Percentiles rank a stretch among this genome's conserved stretches.
Evolutionary conservation across 2,329 filamentous ascomycete species (phyloP).

Genomic region (Aspergillaceae sp.): DNA sequence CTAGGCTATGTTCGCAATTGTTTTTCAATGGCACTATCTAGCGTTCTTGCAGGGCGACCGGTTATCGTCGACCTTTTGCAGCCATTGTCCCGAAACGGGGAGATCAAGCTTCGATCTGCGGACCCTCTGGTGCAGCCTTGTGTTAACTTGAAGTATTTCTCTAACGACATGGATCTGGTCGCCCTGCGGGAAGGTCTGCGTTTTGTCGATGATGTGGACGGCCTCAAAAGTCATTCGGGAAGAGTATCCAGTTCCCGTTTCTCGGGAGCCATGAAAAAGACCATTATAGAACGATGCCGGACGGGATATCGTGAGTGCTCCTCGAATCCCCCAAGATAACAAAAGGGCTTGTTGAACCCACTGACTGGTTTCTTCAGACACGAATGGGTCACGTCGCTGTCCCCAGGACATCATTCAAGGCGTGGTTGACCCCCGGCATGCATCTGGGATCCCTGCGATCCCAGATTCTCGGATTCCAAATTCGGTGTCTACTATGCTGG

Average conservation of each 20-base stretch:
- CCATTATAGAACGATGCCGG: constrained; percentile 48
- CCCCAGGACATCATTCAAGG: constrained; percentile 43
- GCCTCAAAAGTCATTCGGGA: constrained; percentile 33
- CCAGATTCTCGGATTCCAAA: constrained; percentile 49
- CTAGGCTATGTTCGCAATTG: constrained; percentile 41
- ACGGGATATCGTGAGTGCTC: constrained; percentile 24
- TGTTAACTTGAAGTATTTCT: constrained; percentile 38
- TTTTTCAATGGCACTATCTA: constrained; percentile 40
- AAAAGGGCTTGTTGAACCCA: constrained; percentile 26
- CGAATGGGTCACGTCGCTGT: constrained; percentile 42
- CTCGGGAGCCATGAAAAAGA: constrained; percentile 45
- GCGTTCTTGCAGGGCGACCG: constrained; percentile 34
- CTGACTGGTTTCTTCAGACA: constrained; percentile 11
- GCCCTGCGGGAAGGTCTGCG: constrained; percentile 49
- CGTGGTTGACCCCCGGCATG: constrained; percentile 43
- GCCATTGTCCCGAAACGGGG: constrained; percentile 35
- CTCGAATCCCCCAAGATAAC: too few relatives aligned
- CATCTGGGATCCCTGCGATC: constrained; percentile 46
- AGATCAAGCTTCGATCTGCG: constrained; percentile 29
- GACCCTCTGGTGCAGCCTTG: constrained; percentile 26
- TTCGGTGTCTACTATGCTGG: constrained; percentile 47
- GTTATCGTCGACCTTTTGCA: constrained; percentile 44
- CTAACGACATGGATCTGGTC: constrained; percentile 43
- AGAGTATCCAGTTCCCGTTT: constrained; percentile 51
- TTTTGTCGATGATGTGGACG: constrained; percentile 45